Percentiles rank a stretch among this genome's conserved stretches.
Conservation (phyloP, 345 rosid genomes). For the Pugionium dolabratum region DNA sequence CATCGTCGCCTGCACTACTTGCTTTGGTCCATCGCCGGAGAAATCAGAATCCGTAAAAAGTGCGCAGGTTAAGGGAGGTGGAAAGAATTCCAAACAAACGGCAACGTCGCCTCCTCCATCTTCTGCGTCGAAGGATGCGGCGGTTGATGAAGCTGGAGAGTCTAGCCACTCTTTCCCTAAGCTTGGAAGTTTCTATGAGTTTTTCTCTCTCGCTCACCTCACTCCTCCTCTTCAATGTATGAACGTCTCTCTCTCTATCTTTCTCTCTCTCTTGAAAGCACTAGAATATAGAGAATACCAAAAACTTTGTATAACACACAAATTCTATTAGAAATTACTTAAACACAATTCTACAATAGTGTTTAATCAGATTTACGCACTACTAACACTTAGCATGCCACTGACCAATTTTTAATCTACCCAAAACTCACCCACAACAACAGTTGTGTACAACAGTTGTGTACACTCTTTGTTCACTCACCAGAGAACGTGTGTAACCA, state of each 20-base stretch:
- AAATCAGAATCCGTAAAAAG: constrained; percentile 52
- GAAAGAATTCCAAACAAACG: constrained; percentile 47
- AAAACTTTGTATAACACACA: too few relatives aligned
- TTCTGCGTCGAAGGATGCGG: constrained; percentile 46
- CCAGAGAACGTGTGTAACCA: too few relatives aligned
- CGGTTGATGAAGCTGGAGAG: constrained; percentile 69
- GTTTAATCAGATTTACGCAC: too few relatives aligned
- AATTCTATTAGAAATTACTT: too few relatives aligned
- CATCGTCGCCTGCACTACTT: constrained; percentile 80
- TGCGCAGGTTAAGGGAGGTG: constrained; percentile 47
- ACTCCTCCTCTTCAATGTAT: constrained; percentile 93
- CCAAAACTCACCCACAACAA: too few relatives aligned
- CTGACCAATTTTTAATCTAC: too few relatives aligned
- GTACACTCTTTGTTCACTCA: too few relatives aligned
- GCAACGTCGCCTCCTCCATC: constrained; percentile 42
- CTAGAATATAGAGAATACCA: too few relatives aligned
- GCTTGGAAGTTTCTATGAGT: constrained; percentile 87
- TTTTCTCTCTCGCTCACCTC: constrained; percentile 91
- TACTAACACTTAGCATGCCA: too few relatives aligned
- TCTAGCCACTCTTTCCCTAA: constrained; percentile 71
- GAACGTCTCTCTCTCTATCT: constrained; percentile 18
- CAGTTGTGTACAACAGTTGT: too few relatives aligned
- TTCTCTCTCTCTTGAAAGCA: too few relatives aligned
- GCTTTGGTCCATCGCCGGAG: constrained; percentile 69
- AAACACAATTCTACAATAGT: too few relatives aligned